Percentiles rank a stretch among this genome's conserved stretches.
phyloP scores from a whole-genome alignment of 2,329 filamentous ascomycete species.

The Hypoxylon sp. region DNA sequence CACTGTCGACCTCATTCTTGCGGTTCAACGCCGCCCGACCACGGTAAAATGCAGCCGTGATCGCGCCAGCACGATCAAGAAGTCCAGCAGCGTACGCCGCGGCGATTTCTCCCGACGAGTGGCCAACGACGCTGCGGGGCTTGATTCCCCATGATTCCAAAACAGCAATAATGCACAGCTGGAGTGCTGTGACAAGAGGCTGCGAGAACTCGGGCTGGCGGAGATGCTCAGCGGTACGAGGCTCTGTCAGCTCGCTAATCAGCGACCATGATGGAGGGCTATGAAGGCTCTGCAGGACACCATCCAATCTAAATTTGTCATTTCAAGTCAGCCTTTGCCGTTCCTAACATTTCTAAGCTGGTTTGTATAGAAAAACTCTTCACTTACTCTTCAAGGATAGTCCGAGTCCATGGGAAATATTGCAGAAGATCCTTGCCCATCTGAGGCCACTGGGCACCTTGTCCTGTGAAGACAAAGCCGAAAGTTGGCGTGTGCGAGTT shows the following conservation, averaged over 20 bases:
- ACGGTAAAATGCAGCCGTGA: slow-evolving; percentile 40
- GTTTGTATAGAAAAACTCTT: neutral
- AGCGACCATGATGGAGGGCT: slow-evolving; percentile 47
- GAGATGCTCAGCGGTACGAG: slow-evolving; percentile 24
- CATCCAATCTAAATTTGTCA: slow-evolving; percentile 34
- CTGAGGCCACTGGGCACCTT: slow-evolving; percentile 49
- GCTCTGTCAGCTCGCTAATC: slow-evolving; percentile 43
- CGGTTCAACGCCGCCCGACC: slow-evolving; percentile 25
- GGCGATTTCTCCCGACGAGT: slow-evolving; percentile 49
- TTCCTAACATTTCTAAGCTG: neutral
- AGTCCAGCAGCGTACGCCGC: slow-evolving; percentile 37
- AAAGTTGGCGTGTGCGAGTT: neutral
- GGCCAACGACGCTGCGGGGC: slow-evolving; percentile 35
- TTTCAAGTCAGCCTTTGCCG: neutral
- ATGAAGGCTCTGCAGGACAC: slow-evolving; percentile 24
- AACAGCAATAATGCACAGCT: slow-evolving; percentile 29
- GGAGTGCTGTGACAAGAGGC: slow-evolving; percentile 42
- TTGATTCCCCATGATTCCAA: slow-evolving; percentile 36
- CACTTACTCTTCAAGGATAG: slow-evolving; percentile 28
- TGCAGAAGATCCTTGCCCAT: slow-evolving; percentile 44
- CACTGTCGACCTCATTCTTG: neutral
- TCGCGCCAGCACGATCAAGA: slow-evolving; percentile 22
- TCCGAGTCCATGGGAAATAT: slow-evolving; percentile 16
- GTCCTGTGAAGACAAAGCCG: slow-evolving; percentile 47
- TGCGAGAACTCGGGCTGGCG: slow-evolving; percentile 47